These are phyloP conservation scores for Penicillium sp. DNA, from an alignment of 2,329 filamentous ascomycete genomes.

Conservation along the genomic window DNA sequence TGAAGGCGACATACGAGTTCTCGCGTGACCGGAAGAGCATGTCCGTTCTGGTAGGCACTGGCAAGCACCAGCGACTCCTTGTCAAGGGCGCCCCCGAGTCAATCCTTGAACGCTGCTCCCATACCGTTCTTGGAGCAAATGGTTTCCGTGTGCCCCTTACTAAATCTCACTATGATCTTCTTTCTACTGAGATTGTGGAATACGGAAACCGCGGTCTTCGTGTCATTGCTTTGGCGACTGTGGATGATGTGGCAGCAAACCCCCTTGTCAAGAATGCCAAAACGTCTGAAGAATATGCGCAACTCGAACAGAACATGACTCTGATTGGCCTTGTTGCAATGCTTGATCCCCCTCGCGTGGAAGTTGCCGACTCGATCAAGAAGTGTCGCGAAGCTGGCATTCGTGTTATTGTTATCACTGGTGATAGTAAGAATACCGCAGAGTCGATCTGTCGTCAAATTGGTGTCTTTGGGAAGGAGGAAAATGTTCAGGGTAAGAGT, in stretches of 20 bases:
- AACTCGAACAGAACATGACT: constrained; percentile 93
- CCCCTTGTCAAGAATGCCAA: constrained; percentile 75
- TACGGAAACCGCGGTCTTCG: constrained; percentile 93
- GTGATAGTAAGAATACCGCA: constrained; percentile 96
- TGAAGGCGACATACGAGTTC: constrained; percentile 91
- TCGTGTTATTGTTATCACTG: constrained; percentile 95
- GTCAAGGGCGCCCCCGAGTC: constrained; percentile 97
- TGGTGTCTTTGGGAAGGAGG: constrained; percentile 81
- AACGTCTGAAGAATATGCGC: constrained; percentile 79
- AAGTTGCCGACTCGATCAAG: constrained; percentile 82
- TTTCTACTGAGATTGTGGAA: constrained; percentile 80
- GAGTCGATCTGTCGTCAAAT: constrained; percentile 98
- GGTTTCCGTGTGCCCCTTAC: constrained; percentile 78
- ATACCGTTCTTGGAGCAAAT: constrained; percentile 75
- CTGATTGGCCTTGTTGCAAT: constrained; percentile 92
- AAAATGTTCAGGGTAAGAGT: constrained; percentile 89
- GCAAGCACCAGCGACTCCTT: constrained; percentile 75
- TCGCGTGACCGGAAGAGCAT: constrained; percentile 98
- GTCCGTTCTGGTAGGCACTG: constrained; percentile 85
- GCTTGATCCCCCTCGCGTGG: constrained; percentile 93
- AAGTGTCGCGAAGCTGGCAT: constrained; percentile 94
- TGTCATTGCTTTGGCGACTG: constrained; percentile 88
- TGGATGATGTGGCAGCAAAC: constrained; percentile 75
- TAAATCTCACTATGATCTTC: constrained; percentile 69
- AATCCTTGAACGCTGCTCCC: constrained; percentile 88